A percentile compares a stretch with the other conserved stretches of the same genome.
Conservation (phyloP, 805 yeast genomes). For the Zygosaccharomyces kombuchaensis region DNA sequence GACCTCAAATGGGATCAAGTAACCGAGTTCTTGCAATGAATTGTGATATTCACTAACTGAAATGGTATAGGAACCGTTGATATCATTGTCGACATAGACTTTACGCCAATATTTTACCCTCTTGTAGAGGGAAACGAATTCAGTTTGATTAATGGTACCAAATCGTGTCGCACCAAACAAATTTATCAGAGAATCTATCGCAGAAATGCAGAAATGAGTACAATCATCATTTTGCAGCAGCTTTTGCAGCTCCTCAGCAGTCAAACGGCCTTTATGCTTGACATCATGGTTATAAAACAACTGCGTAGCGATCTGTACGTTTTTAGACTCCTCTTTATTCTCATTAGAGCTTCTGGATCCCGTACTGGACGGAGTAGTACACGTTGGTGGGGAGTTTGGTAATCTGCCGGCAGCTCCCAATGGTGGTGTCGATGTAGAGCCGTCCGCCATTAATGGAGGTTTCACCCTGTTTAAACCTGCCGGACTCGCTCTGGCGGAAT, state of each 20-base stretch:
- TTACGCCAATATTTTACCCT: constrained; percentile 36
- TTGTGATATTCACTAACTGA: constrained; percentile 33
- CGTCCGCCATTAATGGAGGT: constrained; percentile 10
- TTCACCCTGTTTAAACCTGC: constrained; percentile 7
- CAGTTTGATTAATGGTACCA: constrained; percentile 33
- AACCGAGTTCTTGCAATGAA: constrained; percentile 34
- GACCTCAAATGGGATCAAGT: constrained; percentile 33
- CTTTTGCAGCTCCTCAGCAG: constrained; percentile 34
- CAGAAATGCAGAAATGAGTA: constrained; percentile 31
- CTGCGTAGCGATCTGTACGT: constrained; percentile 28
- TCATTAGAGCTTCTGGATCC: constrained; percentile 11
- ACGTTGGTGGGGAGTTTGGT: constrained; percentile 9
- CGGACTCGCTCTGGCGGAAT: constrained; percentile 6
- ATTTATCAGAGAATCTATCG: constrained; percentile 35
- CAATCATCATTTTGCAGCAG: constrained; percentile 35
- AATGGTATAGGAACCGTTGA: constrained; percentile 33
- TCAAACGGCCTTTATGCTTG: constrained; percentile 28
- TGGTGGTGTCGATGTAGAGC: constrained; percentile 11
- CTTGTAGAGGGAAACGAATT: constrained; percentile 34
- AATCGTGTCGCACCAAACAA: constrained; percentile 35
- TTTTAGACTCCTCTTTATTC: constrained; percentile 22
- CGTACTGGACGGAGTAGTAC: constrained; percentile 9
- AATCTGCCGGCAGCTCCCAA: constrained; percentile 9
- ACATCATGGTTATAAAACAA: constrained; percentile 33
- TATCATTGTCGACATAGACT: constrained; percentile 35